Evolutionary conservation across 202 grass and related monocot species (phyloP).

Genomic region (Cymbopogon flexuosus): DNA sequence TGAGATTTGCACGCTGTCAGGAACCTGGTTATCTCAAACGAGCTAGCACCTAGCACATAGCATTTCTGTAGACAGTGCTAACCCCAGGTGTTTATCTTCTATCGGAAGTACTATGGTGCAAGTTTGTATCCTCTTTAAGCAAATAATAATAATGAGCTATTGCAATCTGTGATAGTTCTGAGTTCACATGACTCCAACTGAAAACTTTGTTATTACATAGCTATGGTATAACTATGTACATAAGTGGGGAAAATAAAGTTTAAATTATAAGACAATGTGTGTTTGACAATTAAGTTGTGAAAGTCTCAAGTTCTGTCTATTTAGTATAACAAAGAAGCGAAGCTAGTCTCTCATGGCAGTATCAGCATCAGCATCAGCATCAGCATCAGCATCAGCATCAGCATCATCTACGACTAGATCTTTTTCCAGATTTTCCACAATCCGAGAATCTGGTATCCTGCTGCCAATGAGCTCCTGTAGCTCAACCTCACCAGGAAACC

Average conservation of each 20-base stretch:
- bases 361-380: neutral
- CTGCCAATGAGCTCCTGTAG: conserved; percentile 59
- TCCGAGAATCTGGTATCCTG: conserved; percentile 37
- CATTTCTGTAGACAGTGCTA: neutral
- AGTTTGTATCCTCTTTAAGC: neutral
- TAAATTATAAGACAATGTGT: neutral
- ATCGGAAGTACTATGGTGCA: neutral
- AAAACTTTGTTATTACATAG: conserved; percentile 10
- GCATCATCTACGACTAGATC: conserved; percentile 31
- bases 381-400: neutral
- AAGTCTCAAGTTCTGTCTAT: conserved; percentile 7
- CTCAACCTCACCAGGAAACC: conserved; percentile 91
- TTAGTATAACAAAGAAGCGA: conserved; percentile 12
- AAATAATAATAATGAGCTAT: neutral
- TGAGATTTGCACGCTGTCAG: neutral
- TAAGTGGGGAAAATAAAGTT: neutral
- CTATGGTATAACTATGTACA: conserved; percentile 37
- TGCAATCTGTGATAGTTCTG: neutral
- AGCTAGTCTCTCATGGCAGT: neutral
- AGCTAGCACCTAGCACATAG: neutral
- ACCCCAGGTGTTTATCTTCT: neutral
- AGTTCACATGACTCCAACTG: neutral
- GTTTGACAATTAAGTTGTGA: neutral
- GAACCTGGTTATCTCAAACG: neutral
- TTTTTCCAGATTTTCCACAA: conserved; percentile 50